phyloP scores from a whole-genome alignment of 805 yeast species.

The Suhomyces vadensis region DNA sequence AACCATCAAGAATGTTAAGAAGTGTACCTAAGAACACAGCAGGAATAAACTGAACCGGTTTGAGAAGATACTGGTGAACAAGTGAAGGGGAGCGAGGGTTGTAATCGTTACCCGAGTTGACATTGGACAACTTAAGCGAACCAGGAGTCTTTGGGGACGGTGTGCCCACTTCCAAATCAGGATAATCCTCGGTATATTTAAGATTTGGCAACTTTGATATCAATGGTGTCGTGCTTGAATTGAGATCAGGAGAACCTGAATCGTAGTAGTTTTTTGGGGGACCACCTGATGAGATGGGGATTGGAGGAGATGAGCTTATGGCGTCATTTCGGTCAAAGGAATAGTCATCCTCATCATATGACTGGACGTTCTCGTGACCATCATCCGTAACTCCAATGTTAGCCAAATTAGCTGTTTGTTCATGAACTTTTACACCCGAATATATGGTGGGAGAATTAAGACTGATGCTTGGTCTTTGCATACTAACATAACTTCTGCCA shows the following conservation, averaged over 20 bases:
- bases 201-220: constrained; percentile 10
- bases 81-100: not conserved
- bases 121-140: not conserved
- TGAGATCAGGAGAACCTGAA: constrained; percentile 1
- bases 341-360: constrained; percentile 8
- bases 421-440: constrained; percentile 52
- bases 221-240: constrained; percentile 16
- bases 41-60: constrained; percentile 59
- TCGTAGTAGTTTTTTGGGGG: constrained; percentile 3
- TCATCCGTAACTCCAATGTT: constrained; percentile 52
- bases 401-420: constrained; percentile 58
- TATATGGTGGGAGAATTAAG: constrained; percentile 46
- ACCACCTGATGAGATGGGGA: constrained; percentile 9
- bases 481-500: constrained; percentile 43
- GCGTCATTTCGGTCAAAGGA: constrained; percentile 3
- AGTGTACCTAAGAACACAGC: constrained; percentile 84
- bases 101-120: not conserved
- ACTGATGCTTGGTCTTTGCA: constrained; percentile 29
- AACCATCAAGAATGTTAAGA: constrained; percentile 85
- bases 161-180: constrained; percentile 13
- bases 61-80: constrained; percentile 14
- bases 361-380: constrained; percentile 7
- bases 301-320: constrained; percentile 9
- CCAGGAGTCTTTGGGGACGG: not conserved
- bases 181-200: constrained; percentile 7